Evolutionary conservation across 2,329 filamentous ascomycete genomes (phyloP), one percentile per base, ranked within the genome.

Genomic region (Corniculantispora saksenae): DNA sequence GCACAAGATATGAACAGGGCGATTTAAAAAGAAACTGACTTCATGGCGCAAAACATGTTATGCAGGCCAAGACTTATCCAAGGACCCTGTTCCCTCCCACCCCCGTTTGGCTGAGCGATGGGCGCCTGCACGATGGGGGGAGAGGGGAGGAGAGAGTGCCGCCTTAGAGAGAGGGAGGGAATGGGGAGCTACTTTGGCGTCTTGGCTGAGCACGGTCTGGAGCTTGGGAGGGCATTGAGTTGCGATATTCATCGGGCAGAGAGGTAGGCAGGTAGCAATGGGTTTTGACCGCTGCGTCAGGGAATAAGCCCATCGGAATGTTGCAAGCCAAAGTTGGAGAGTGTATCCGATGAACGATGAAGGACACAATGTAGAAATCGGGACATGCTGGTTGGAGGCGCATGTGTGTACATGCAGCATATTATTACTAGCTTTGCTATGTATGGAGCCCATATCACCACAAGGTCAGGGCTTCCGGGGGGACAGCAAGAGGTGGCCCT

Each of bases 1-100:
- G 13, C 35, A 38, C 8, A 38, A 38, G 35, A 38, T n/a, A n/a
- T n/a, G n/a, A n/a, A n/a, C n/a, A n/a, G n/a, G n/a, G n/a, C n/a
- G n/a, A n/a, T n/a, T n/a, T n/a, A n/a, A n/a, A 29, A 6, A 23
- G 9, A 21, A 55, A 23, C 53, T 2, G 7, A 25, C n/a, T 23
- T 38, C 35, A 25, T 51, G 48, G 48, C 48, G 23, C 23, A 48
- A 48, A 59, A n/a, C 43, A 23, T 35, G 27, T 13, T 27, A 48
- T 59, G 56, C 56, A 48, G 56, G n/a, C 56, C 56, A 59, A 59
- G 56, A 59, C 56, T 50, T 50, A 32, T 35, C 43, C 25, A 48
- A 48, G 55, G 38, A 58, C 55, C 55, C 55, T 38, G 38, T 19
- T 23, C 13, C 29, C 55, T 25, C n/a, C n/a, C n/a, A n/a, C n/a